Conservation (phyloP, 1,284 basidiomycete genomes). For the Trichosporon faecale region DNA sequence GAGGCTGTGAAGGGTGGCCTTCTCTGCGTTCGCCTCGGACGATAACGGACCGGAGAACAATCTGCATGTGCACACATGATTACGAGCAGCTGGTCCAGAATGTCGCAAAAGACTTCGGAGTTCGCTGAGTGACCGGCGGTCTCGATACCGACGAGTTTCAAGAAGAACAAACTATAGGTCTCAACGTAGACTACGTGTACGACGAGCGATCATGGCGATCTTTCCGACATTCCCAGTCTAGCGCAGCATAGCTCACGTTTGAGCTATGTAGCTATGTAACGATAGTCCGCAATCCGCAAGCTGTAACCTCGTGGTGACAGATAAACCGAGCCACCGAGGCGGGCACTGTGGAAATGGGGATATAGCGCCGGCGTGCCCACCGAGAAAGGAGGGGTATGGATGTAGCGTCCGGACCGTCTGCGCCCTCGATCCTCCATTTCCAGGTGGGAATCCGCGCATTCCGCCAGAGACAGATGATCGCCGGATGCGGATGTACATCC, state of each 20-base stretch:
- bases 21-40: not conserved
- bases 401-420: not conserved
- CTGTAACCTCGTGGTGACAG: too few species aligned
- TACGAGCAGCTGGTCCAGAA: not conserved
- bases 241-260: not conserved
- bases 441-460: not conserved
- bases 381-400: not conserved
- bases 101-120: too few species aligned
- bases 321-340: too few species aligned
- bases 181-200: not conserved
- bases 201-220: not conserved
- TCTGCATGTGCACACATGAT: not conserved
- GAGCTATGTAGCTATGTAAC: too few species aligned
- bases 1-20: not conserved
- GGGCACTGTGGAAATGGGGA: constrained; percentile 3
- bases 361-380: not conserved
- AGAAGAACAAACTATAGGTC: not conserved
- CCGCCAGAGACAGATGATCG: not conserved
- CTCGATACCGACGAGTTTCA: not conserved
- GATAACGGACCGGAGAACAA: not conserved
- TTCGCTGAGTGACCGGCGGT: not conserved
- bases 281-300: not conserved
- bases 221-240: not conserved
- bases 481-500: not conserved
- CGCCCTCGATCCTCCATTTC: not conserved